Evolutionary conservation across 1,284 basidiomycete species (phyloP).

Genomic region (Irpex rosettiformis): DNA sequence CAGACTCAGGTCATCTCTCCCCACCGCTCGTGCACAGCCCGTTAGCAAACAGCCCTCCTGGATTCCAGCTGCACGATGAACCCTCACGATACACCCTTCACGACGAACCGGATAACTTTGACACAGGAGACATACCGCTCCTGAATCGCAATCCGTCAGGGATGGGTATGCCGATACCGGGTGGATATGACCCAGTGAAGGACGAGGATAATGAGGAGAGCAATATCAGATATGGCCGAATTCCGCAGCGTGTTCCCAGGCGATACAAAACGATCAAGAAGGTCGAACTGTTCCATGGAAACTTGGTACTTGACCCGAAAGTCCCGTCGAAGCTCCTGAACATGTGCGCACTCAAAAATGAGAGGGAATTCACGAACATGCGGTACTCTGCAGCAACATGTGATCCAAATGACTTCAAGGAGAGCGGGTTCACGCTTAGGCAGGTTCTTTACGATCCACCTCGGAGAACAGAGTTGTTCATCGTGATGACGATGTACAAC

Average conservation of each 20-base stretch:
- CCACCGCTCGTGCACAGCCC: constrained; percentile 6
- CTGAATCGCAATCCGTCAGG: constrained; percentile 41
- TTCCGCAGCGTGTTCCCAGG: constrained; percentile 83
- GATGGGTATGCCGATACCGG: constrained; percentile 34
- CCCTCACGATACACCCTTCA: constrained; percentile 14
- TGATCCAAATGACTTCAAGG: constrained; percentile 87
- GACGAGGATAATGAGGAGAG: constrained; percentile 37
- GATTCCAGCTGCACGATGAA: constrained; percentile 12
- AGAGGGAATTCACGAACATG: constrained; percentile 94
- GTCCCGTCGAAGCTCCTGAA: constrained; percentile 85
- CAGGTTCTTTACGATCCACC: constrained; percentile 83
- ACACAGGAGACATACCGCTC: constrained; percentile 62
- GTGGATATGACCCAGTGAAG: constrained; percentile 40
- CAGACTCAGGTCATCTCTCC: constrained; percentile 4
- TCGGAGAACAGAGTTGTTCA: constrained; percentile 79
- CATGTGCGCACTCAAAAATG: constrained; percentile 70
- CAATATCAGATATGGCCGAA: constrained; percentile 78
- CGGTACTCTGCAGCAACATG: constrained; percentile 92
- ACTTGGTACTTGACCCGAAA: constrained; percentile 84
- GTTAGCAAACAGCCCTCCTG: constrained; percentile 16
- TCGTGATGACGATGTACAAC: constrained; percentile 81
- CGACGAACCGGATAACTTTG: constrained; percentile 27
- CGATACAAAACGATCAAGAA: constrained; percentile 90
- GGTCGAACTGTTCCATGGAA: constrained; percentile 88
- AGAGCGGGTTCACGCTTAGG: constrained; percentile 77